Evolutionary conservation across 371 early-diverging fungal genomes (phyloP).

Genomic region (Mortierella sp.): DNA sequence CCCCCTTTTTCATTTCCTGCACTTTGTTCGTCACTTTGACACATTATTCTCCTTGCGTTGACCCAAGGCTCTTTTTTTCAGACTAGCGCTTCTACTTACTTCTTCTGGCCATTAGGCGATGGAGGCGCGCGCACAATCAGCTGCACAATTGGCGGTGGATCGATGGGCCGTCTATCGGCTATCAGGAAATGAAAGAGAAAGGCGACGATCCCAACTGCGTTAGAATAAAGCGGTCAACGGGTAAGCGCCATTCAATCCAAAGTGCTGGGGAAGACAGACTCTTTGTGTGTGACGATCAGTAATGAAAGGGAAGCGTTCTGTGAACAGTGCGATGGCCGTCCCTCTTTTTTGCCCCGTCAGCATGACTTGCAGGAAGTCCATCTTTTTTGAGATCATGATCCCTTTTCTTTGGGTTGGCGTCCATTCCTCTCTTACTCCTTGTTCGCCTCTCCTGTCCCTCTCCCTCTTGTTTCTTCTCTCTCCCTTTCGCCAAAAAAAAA

Average conservation of each 20-base stretch:
- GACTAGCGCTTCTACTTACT: neutral
- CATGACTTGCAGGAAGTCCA: neutral
- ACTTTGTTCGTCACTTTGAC: neutral
- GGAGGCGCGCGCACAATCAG: slow-evolving; percentile 64
- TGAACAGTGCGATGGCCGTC: neutral
- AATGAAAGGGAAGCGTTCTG: neutral
- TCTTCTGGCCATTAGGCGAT: slow-evolving; percentile 19
- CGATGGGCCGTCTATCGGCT: slow-evolving; percentile 91
- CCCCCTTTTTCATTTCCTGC: neutral
- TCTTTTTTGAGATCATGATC: neutral
- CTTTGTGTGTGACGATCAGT: neutral
- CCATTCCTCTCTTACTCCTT: neutral
- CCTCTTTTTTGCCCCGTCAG: too few species aligned
- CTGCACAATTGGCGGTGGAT: slow-evolving; percentile 95
- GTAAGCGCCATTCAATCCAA: neutral
- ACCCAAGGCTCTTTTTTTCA: neutral
- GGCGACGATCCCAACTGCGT: neutral
- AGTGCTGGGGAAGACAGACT: neutral
- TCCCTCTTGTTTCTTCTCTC: neutral
- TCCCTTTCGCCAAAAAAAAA: neutral
- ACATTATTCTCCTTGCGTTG: neutral
- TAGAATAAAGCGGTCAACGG: neutral
- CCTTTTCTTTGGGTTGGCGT: neutral
- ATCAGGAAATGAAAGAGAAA: neutral
- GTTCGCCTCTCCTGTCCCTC: neutral